Evolutionary conservation across 495 filamentous ascomycete species (phyloP), one percentile per base, ranked within the genome.

Genomic region (Umbilicaria muhlenbergii): DNA sequence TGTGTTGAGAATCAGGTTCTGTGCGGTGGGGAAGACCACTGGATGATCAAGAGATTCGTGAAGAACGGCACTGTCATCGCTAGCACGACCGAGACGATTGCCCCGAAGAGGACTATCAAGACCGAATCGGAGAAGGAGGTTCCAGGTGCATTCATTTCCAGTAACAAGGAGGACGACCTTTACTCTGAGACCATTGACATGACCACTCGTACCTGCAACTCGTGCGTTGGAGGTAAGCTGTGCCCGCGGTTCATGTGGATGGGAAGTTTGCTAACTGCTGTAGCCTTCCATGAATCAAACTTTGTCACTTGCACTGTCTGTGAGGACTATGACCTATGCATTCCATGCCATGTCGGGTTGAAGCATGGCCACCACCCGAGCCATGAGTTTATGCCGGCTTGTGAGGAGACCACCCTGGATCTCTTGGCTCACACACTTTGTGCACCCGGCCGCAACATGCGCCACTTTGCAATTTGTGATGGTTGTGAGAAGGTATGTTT

Each of bases 301-400:
- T 86, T 95, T 56, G 77, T 95, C 44, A 84, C 83, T 45, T 99
- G 91, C 71, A 72, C 66, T 10, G 65, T 69, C 35, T 99, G 91
- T 57, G 79, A 83, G 3, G 89, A 96, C 61, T 96, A 75, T 57
- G 89, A 96, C 53, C 75, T 99, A 28, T 99, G 91, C 71, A 69
- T 84, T 43, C 58, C 63, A 24, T 99, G 91, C 64, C 82, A 89
- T 34, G 61, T 76, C 40, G 70, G 64, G 37, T 69, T 80, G 57
- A 77, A 77, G 51, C 91, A 99, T 54, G 92, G 92, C 34, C 91
- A 99, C 55, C 82, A 99, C 56, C 91, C 91, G 41, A 81, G 73
- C 46, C 91, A 99, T 55, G 74, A 67, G 31, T 95, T 99, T 56
- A 63, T 64, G 35, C 64, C 79, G 14, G 80, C 74, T 38, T 71